Conservation (phyloP, 495 filamentous ascomycete genomes). For the Penicillium roqueforti region DNA sequence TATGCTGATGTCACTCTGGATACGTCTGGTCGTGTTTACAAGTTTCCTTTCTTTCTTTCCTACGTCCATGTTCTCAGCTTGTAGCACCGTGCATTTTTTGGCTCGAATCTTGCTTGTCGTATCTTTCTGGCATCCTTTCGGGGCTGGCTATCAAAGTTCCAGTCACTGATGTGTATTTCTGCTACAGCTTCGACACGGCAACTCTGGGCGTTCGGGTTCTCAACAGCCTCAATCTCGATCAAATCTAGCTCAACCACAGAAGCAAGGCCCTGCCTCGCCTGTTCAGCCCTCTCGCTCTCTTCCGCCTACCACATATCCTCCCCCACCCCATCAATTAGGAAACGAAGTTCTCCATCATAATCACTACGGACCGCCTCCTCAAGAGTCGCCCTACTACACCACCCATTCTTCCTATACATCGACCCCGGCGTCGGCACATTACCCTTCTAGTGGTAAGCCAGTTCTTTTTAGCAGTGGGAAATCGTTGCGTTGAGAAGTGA, state of each 20-base stretch:
- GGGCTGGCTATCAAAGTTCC: slow-evolving; percentile 2
- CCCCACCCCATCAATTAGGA: slow-evolving; percentile 47
- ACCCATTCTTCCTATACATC: slow-evolving; percentile 71
- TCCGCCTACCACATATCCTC: slow-evolving; percentile 55
- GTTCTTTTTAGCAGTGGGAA: neutral
- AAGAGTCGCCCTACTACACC: slow-evolving; percentile 68
- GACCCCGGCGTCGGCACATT: slow-evolving; percentile 61
- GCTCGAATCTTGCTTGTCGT: slow-evolving; percentile 9
- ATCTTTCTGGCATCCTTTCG: slow-evolving; percentile 12
- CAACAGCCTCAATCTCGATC: slow-evolving; percentile 53
- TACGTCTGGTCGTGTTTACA: slow-evolving; percentile 19
- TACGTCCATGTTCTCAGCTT: slow-evolving; percentile 23
- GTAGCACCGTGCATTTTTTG: slow-evolving; percentile 16
- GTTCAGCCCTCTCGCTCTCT: slow-evolving; percentile 38
- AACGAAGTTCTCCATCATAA: slow-evolving; percentile 42
- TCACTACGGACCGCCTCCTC: slow-evolving; percentile 56
- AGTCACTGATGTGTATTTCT: slow-evolving; percentile 25
- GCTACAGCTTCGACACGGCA: slow-evolving; percentile 35
- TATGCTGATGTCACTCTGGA: slow-evolving; percentile 21
- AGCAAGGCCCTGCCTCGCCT: slow-evolving; percentile 53
- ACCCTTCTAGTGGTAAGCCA: slow-evolving; percentile 73
- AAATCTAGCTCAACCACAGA: slow-evolving; percentile 59
- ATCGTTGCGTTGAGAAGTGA: neutral
- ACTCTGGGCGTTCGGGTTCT: slow-evolving; percentile 25
- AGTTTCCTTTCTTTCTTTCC: slow-evolving; percentile 9